These are phyloP conservation scores for Boletus calvinii DNA, from an alignment of 1,284 basidiomycete species.

Conservation along the genomic window DNA sequence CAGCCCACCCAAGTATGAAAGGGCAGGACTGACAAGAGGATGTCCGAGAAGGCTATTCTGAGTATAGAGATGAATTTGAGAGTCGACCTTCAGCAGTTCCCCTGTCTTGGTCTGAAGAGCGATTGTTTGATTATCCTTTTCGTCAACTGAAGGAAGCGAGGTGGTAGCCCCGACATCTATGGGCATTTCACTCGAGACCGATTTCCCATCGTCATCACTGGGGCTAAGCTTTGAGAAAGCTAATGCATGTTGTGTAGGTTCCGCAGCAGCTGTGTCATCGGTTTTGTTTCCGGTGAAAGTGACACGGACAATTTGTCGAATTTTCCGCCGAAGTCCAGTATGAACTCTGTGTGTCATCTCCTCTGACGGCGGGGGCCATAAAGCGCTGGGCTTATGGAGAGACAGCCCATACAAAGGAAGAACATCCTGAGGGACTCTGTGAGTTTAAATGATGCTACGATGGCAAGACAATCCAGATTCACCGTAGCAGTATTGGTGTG, in stretches of 20 bases:
- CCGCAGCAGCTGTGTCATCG: constrained; percentile 10
- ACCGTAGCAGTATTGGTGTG: constrained; percentile 84
- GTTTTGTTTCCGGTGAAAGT: constrained; percentile 16
- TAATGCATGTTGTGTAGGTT: constrained; percentile 19
- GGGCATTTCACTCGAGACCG: constrained; percentile 26
- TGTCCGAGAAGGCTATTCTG: constrained; percentile 83
- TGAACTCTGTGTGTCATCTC: constrained; percentile 67
- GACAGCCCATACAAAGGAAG: constrained; percentile 68
- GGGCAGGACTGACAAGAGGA: constrained; percentile 82
- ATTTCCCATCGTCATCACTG: constrained; percentile 19
- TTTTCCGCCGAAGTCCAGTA: constrained; percentile 56
- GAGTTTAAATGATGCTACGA: neutral
- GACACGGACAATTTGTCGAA: constrained; percentile 58
- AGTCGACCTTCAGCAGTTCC: constrained; percentile 52
- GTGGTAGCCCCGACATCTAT: constrained; percentile 49
- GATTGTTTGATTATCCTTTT: constrained; percentile 44
- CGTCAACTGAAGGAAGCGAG: constrained; percentile 39
- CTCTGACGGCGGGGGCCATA: constrained; percentile 90
- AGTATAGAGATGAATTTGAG: constrained; percentile 88
- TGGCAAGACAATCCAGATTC: constrained; percentile 18
- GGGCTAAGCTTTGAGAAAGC: constrained; percentile 22
- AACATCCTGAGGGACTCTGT: constrained; percentile 54
- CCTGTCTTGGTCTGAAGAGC: constrained; percentile 44
- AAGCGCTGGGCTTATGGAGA: constrained; percentile 79
- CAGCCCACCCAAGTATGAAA: constrained; percentile 88